A percentile compares a stretch with the other conserved stretches of the same genome.
phyloP scores from a whole-genome alignment of 257 asterid species.

The Osmanthus fragrans region DNA sequence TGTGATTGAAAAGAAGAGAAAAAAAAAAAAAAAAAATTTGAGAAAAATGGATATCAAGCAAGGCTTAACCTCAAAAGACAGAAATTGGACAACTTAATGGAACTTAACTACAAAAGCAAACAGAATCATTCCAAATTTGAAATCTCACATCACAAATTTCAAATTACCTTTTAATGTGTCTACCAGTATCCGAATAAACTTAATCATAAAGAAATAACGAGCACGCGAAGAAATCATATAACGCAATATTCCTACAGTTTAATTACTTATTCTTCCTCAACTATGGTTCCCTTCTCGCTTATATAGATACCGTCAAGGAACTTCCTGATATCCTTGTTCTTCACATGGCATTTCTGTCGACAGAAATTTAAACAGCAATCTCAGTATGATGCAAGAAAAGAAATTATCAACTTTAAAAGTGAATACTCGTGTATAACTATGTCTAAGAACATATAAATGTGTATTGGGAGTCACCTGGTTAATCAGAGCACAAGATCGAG shows the following conservation, averaged over 20 bases:
- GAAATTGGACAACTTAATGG: background rate
- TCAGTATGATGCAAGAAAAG: constrained; percentile 1
- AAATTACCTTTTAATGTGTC: constrained; percentile 19
- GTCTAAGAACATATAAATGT: background rate
- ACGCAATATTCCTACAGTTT: constrained; percentile 4
- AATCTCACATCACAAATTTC: constrained; percentile 30
- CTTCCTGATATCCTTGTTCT: constrained; percentile 83
- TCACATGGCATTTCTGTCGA: constrained; percentile 79
- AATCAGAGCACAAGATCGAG: constrained; percentile 71
- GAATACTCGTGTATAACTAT: background rate
- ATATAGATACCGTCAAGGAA: constrained; percentile 85
- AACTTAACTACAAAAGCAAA: background rate
- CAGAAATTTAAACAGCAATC: background rate
- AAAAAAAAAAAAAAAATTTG: too few relatives aligned
- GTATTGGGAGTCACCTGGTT: constrained; percentile 49
- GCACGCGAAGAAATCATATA: constrained; percentile 9
- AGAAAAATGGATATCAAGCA: too few relatives aligned
- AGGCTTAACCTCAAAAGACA: background rate
- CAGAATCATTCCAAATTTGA: background rate
- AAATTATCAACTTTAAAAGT: background rate
- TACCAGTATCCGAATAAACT: constrained; percentile 16
- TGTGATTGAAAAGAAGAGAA: too few relatives aligned
- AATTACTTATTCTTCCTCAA: constrained; percentile 47
- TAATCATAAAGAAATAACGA: constrained; percentile 1
- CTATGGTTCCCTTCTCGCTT: constrained; percentile 73